A percentile compares a stretch with the other conserved stretches of the same genome.
Evolutionary conservation across 83 land plant species (phyloP).

Genomic region (Thuja plicata): DNA sequence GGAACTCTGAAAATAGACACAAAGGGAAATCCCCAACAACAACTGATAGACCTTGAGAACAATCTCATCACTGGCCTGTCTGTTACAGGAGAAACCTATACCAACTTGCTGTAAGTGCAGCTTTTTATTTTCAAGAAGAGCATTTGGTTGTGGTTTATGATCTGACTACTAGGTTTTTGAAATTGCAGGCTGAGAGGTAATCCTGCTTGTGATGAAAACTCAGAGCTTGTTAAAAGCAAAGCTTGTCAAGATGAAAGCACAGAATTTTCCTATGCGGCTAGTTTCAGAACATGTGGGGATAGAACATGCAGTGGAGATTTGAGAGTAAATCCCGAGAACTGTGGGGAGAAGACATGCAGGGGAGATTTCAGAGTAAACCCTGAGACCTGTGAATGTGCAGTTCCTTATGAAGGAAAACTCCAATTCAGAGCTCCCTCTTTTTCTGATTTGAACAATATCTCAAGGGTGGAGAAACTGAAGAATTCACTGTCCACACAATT

Average conservation of each 20-base stretch:
- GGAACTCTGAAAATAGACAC: slow-evolving; percentile 42
- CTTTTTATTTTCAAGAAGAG: slow-evolving; percentile 3
- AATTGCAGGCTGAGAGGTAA: slow-evolving; percentile 2
- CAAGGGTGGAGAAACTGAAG: slow-evolving; percentile 19
- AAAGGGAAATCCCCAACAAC: slow-evolving; percentile 26
- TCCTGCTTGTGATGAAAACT: slow-evolving; percentile 28
- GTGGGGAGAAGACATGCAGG: not conserved
- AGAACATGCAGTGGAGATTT: not conserved
- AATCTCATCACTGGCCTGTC: slow-evolving; percentile 34
- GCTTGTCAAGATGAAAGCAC: not conserved
- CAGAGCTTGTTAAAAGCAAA: not conserved
- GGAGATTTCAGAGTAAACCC: not conserved
- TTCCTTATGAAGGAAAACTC: slow-evolving; percentile 41
- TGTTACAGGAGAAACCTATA: slow-evolving; percentile 23
- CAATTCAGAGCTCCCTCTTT: slow-evolving; percentile 28
- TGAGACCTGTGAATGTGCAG: slow-evolving; percentile 35
- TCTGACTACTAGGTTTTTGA: not conserved
- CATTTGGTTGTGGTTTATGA: slow-evolving; percentile 27
- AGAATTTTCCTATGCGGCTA: not conserved
- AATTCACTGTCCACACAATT: slow-evolving; percentile 12
- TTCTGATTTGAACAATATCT: slow-evolving; percentile 18
- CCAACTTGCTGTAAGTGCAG: slow-evolving; percentile 41
- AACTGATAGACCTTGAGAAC: slow-evolving; percentile 54
- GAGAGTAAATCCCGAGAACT: not conserved
- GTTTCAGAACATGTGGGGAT: not conserved